Base-by-base conservation (phyloP, 345 rosid species). In the Jatropha curcas region DNA sequence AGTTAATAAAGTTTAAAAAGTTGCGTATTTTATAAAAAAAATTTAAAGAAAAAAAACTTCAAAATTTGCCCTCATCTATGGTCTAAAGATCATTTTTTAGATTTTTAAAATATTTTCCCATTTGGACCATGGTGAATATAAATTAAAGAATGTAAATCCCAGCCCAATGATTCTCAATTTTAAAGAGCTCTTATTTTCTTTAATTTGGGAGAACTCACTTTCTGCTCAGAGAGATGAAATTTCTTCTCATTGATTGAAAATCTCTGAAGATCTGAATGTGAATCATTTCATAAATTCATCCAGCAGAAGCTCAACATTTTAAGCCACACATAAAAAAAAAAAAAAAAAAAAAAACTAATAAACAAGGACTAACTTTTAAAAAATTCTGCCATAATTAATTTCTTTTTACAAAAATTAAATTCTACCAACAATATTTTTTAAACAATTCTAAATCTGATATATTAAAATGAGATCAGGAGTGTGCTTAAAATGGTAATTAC, bases 131-230 rank as follows among this genome's bases (percentile, higher is more conserved):
- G n/a, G n/a, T n/a, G n/a, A n/a, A n/a, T n/a, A n/a, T n/a, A n/a
- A n/a, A n/a, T n/a, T n/a, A n/a, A n/a, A n/a, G 45, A 41, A 41
- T 7, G 12, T 27, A 79, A 81, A 80, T 85, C 82, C 84, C 88
- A 82, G 88, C 81, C 9, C 9, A 6, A 37, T 37, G 41, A n/a
- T n/a, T n/a, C n/a, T n/a, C n/a, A 37, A 37, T 10, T 84, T 86
- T 86, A 86, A 86, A 86, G 84, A 86, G 88, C 90, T 86, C 90
- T 86, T 82, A 56, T 76, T 79, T 77, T 41, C 45, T 0, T n/a
- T 7, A 41, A 9, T 46, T 2, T 3, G 16, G 12, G 0, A 2
- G 16, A 1, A 46, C 4, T 41, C 45, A 41, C 7, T 13, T n/a
- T 39, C 31, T 56, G 73, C 63, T 57, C 73, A 56, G 65, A 41